Conservation (phyloP, 345 rosid species). For the Lenwebbia sp. region DNA sequence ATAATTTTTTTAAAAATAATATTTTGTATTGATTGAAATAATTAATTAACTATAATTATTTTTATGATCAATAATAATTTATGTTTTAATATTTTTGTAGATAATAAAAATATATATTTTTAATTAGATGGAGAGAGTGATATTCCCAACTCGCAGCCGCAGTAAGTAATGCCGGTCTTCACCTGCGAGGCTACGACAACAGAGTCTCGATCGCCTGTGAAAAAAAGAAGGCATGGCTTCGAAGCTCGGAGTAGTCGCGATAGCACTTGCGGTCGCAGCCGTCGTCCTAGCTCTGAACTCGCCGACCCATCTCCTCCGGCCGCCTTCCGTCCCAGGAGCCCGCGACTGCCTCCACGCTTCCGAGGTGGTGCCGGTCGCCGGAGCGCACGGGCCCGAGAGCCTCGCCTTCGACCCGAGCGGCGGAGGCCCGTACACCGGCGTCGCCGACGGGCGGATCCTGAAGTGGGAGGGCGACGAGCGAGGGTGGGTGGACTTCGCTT, state of each 20-base stretch:
- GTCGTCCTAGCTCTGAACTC: neutral
- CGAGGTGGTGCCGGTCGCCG: neutral
- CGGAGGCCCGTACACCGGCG: conserved; percentile 19
- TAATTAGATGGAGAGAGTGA: no score
- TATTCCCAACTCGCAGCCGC: no score
- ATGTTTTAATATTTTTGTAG: no score
- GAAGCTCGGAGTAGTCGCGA: neutral
- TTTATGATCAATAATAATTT: no score
- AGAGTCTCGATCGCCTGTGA: neutral
- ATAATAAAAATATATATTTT: no score
- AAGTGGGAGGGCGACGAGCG: conserved; percentile 37
- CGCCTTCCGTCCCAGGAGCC: conserved; percentile 2
- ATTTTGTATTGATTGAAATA: no score
- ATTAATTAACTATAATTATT: no score
- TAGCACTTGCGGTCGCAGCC: neutral
- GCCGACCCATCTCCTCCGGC: neutral
- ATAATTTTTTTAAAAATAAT: no score
- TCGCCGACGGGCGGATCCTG: conserved; percentile 17
- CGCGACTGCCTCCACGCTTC: neutral
- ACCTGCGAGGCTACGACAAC: no score
- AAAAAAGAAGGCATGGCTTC: neutral
- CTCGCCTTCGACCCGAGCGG: conserved; percentile 24
- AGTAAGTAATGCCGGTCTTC: no score
- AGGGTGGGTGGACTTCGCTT: conserved; percentile 51
- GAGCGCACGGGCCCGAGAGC: conserved; percentile 19